These are phyloP conservation scores for Microsporum ferrugineum DNA, from an alignment of 2,329 filamentous ascomycete genomes.

Conservation along the genomic window DNA sequence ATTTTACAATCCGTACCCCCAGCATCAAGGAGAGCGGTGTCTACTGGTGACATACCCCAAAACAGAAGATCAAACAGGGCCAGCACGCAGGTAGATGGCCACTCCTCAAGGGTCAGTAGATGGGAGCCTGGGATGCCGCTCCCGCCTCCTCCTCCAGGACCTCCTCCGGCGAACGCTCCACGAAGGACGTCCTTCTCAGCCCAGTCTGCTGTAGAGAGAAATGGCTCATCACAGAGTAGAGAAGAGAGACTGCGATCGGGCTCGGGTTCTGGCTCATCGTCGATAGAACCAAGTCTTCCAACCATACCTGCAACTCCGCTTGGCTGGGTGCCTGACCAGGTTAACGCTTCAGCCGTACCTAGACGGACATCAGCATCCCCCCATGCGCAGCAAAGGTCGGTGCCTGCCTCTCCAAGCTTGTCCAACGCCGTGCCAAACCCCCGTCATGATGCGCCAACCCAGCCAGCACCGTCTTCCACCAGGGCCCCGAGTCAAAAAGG, in stretches of 20 bases:
- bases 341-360: background rate
- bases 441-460: background rate
- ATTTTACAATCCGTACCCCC: conserved; percentile 20
- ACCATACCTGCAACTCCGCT: conserved; percentile 22
- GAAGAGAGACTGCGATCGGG: background rate
- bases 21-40: conserved; percentile 34
- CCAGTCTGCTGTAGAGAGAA: background rate
- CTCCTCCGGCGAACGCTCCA: conserved; percentile 26
- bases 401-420: background rate
- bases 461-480: conserved; percentile 15
- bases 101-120: conserved; percentile 19
- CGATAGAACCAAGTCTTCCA: background rate
- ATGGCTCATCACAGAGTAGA: background rate
- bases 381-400: background rate
- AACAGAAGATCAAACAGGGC: conserved; percentile 26
- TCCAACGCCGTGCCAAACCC: background rate
- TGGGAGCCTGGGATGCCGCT: conserved; percentile 39
- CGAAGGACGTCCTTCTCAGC: conserved; percentile 3
- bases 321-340: conserved; percentile 30
- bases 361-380: background rate
- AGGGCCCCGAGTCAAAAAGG: conserved; percentile 47
- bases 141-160: conserved; percentile 37
- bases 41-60: conserved; percentile 33
- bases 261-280: background rate
- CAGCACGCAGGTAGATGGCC: conserved; percentile 20